Evolutionary conservation across 805 yeast species (phyloP).

Genomic region (Suhomyces sp.): DNA sequence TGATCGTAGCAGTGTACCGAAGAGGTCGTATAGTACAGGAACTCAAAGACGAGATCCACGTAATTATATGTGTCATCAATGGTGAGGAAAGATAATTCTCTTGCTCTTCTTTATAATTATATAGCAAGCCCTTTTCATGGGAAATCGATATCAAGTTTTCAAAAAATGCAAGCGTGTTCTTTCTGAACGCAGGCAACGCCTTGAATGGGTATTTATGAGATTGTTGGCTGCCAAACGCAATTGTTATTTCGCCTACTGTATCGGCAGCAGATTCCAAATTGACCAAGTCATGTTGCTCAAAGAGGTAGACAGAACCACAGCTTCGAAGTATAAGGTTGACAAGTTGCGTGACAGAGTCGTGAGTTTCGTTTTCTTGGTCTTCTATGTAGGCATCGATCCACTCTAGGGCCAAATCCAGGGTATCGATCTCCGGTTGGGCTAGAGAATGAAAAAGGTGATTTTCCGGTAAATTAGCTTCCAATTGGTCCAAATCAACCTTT

Average conservation of each 20-base stretch:
- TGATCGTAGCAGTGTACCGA: conserved; percentile 61
- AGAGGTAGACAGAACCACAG: conserved; percentile 66
- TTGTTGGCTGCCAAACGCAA: conserved; percentile 56
- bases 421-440: conserved; percentile 27
- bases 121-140: conserved; percentile 62
- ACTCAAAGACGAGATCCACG: conserved; percentile 76
- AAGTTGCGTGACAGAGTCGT: conserved; percentile 55
- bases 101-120: conserved; percentile 22
- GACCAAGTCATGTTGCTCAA: conserved; percentile 72
- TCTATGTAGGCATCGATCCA: conserved; percentile 35
- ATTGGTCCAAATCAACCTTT: conserved; percentile 6
- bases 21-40: conserved; percentile 68
- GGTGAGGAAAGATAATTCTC: conserved; percentile 29
- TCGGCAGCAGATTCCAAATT: conserved; percentile 68
- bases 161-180: conserved; percentile 56
- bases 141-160: conserved; percentile 47
- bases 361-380: conserved; percentile 16
- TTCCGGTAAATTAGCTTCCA: conserved; percentile 26
- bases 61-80: conserved; percentile 53
- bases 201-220: conserved; percentile 67
- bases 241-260: conserved; percentile 70
- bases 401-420: conserved; percentile 35
- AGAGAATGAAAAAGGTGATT: conserved; percentile 30
- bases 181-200: conserved; percentile 12
- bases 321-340: conserved; percentile 67